phyloP scores from a whole-genome alignment of 352 stramenopile species.

The Phytophthora pini region DNA sequence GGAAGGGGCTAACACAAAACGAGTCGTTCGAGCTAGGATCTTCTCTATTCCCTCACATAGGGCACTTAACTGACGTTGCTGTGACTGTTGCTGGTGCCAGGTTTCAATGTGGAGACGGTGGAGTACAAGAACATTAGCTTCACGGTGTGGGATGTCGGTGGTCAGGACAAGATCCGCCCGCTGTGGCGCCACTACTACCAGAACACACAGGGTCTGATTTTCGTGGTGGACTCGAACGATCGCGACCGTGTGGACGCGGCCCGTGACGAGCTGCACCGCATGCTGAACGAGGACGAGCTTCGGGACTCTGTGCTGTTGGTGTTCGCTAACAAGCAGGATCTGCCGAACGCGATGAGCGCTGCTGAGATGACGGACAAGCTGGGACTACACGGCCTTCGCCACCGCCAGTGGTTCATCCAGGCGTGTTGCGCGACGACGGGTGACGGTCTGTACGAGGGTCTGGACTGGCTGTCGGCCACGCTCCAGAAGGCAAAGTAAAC shows the following conservation, averaged over 20 bases:
- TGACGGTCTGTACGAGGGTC: conserved; percentile 98
- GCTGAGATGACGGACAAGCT: conserved; percentile 99
- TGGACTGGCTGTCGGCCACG: conserved; percentile 97
- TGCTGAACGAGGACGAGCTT: conserved; percentile 99
- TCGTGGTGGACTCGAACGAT: conserved; percentile 99
- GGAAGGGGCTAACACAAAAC: not conserved
- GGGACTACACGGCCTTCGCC: conserved; percentile 95
- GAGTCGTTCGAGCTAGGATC: conserved; percentile 39
- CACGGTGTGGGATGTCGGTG: conserved; percentile 99
- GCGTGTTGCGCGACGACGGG: conserved; percentile 98
- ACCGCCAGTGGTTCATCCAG: conserved; percentile 99
- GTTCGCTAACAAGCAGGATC: conserved; percentile 99
- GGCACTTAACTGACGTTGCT: conserved; percentile 6
- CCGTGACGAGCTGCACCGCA: conserved; percentile 97
- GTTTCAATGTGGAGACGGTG: conserved; percentile 99
- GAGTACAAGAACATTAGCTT: conserved; percentile 99
- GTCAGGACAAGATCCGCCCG: conserved; percentile 98
- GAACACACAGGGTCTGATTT: conserved; percentile 99
- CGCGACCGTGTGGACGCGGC: conserved; percentile 97
- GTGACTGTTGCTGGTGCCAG: conserved; percentile 31
- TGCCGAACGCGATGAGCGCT: conserved; percentile 95
- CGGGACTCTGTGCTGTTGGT: conserved; percentile 97
- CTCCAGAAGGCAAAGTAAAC: conserved; percentile 89
- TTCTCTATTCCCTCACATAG: not conserved
- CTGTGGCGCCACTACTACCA: conserved; percentile 99